phyloP scores from a whole-genome alignment of 2,329 filamentous ascomycete species.

The Colletotrichum viniferum region DNA sequence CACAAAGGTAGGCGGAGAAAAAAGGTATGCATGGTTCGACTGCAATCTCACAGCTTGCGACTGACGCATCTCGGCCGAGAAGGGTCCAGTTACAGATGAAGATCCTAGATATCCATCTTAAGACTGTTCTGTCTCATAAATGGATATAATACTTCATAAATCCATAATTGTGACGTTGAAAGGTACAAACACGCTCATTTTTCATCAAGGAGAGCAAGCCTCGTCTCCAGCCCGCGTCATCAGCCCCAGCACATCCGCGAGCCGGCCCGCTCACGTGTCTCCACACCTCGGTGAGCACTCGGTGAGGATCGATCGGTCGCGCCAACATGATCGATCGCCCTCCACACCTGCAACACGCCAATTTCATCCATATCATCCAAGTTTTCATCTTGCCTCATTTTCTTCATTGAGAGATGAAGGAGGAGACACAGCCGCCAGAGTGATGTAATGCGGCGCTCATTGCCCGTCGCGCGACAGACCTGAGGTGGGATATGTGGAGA shows the following conservation, averaged over 20 bases:
- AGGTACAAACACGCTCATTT: accelerated
- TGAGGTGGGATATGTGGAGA: constrained; percentile 10
- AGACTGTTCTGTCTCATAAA: neutral
- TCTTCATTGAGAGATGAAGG: neutral
- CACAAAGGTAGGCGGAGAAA: neutral
- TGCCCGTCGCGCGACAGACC: neutral
- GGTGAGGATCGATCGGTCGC: constrained; percentile 2
- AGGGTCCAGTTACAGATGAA: accelerated
- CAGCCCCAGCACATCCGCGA: neutral
- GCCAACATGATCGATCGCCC: neutral
- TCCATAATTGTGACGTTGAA: neutral
- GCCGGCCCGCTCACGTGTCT: neutral
- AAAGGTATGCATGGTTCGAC: neutral
- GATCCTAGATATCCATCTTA: neutral
- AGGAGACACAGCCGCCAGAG: neutral
- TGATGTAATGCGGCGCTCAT: constrained; percentile 19
- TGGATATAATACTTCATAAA: accelerated
- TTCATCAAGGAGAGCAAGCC: neutral
- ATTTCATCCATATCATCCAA: neutral
- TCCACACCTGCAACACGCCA: neutral
- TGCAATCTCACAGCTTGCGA: neutral
- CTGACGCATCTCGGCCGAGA: neutral
- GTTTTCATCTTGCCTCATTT: neutral
- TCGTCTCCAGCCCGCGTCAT: neutral
- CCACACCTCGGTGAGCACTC: neutral